These are phyloP conservation scores for Serendipita sp. DNA, from an alignment of 768 basidiomycete genomes.

Conservation along the genomic window DNA sequence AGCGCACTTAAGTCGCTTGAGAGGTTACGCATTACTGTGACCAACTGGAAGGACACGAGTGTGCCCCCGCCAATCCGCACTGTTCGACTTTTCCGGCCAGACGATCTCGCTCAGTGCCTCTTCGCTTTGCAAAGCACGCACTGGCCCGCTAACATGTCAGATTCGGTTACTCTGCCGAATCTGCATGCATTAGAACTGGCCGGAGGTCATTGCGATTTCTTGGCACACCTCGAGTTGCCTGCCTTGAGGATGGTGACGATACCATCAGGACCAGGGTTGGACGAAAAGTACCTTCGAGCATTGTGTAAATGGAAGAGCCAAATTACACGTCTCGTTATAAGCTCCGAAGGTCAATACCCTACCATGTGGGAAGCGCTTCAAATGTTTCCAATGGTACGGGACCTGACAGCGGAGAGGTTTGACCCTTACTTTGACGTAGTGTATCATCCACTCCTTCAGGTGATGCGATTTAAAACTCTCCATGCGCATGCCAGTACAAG, in stretches of 20 bases:
- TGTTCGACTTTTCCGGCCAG: not conserved
- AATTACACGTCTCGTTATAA: not conserved
- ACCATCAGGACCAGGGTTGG: not conserved
- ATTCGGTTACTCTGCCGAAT: not conserved
- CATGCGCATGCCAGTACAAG: too few species aligned
- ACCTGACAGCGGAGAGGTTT: not conserved
- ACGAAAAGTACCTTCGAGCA: not conserved
- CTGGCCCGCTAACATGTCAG: not conserved
- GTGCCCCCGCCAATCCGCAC: not conserved
- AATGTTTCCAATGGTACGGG: not conserved
- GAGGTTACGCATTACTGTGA: not conserved
- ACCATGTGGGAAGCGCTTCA: not conserved
- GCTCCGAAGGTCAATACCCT: not conserved
- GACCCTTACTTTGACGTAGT: not conserved
- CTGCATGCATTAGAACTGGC: not conserved
- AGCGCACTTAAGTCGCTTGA: not conserved
- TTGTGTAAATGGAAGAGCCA: not conserved
- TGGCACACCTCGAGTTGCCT: not conserved
- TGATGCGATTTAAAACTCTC: not conserved
- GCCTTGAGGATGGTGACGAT: not conserved
- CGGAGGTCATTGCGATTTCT: not conserved
- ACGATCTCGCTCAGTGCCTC: not conserved
- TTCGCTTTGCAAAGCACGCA: not conserved
- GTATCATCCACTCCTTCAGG: not conserved
- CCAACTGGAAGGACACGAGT: not conserved